Conservation (phyloP, 176 grass and related monocot genomes). For the Ampelocalamus luodianensis region DNA sequence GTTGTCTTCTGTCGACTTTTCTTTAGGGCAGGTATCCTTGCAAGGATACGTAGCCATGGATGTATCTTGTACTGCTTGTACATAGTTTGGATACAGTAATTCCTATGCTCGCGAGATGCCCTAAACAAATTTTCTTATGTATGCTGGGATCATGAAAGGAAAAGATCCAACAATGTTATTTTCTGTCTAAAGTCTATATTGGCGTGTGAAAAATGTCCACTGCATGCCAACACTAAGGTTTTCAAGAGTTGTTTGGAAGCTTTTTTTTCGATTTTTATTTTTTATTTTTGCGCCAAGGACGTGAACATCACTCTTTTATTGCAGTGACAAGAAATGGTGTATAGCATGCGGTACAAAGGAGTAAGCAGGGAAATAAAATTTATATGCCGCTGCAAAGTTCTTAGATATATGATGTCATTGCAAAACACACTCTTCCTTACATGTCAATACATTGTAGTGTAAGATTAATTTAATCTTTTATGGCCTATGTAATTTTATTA, state of each 20-base stretch:
- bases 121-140: not conserved
- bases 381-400: too few relatives aligned
- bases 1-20: not conserved
- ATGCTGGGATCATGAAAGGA: slow-evolving; percentile 18
- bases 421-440: too few relatives aligned
- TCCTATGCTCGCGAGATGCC: slow-evolving; percentile 1
- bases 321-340: not conserved
- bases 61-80: slow-evolving; percentile 52
- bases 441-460: too few relatives aligned
- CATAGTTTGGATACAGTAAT: slow-evolving; percentile 46
- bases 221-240: not conserved
- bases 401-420: too few relatives aligned
- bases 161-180: not conserved
- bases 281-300: not conserved
- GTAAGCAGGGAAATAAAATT: too few relatives aligned
- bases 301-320: too few relatives aligned
- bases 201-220: not conserved
- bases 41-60: not conserved
- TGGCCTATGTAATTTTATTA: too few relatives aligned
- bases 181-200: not conserved
- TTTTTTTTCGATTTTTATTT: not conserved
- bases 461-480: too few relatives aligned
- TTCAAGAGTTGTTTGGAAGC: not conserved
- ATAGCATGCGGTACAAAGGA: not conserved
- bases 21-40: slow-evolving; percentile 1